Conservation (phyloP, 2,329 filamentous ascomycete genomes). For the Fusarium sp. region DNA sequence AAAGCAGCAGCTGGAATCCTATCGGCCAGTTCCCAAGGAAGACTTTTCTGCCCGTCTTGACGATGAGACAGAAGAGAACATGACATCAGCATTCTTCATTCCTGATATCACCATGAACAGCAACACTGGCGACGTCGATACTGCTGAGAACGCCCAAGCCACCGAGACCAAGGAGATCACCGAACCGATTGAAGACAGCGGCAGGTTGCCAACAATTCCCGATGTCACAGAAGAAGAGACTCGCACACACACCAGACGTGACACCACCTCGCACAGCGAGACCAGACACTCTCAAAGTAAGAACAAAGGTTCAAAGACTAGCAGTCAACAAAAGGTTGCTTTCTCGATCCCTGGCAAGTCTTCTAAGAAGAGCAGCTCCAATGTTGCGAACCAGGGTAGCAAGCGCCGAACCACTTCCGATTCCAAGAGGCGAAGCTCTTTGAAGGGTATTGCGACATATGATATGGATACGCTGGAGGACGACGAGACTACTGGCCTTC, state of each 20-base stretch:
- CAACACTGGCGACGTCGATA: slow-evolving; percentile 42
- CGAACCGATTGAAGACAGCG: slow-evolving; percentile 50
- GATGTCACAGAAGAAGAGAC: slow-evolving; percentile 47
- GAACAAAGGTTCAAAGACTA: slow-evolving; percentile 42
- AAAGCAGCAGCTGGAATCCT: slow-evolving; percentile 58
- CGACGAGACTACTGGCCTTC: slow-evolving; percentile 50
- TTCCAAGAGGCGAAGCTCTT: slow-evolving; percentile 32
- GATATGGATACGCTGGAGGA: slow-evolving; percentile 46
- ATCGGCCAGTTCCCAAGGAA: slow-evolving; percentile 52
- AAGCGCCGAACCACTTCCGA: slow-evolving; percentile 51
- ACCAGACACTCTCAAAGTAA: slow-evolving; percentile 45
- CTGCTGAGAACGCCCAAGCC: slow-evolving; percentile 47
- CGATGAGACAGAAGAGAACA: slow-evolving; percentile 60
- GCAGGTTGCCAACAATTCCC: slow-evolving; percentile 41
- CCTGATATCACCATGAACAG: slow-evolving; percentile 67
- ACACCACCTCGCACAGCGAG: slow-evolving; percentile 45
- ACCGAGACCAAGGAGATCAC: slow-evolving; percentile 48
- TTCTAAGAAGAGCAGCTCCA: slow-evolving; percentile 45
- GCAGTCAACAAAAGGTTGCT: slow-evolving; percentile 52
- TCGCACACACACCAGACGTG: slow-evolving; percentile 44
- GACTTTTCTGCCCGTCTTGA: slow-evolving; percentile 51
- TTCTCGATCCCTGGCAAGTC: slow-evolving; percentile 55
- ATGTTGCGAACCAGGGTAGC: slow-evolving; percentile 56
- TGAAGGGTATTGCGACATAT: slow-evolving; percentile 37
- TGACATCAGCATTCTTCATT: slow-evolving; percentile 69